Percentiles rank a stretch among this genome's conserved stretches.
These are phyloP conservation scores for Cryptosporidium baileyi DNA, from an alignment of 169 alveolate species.

Conservation along the genomic window DNA sequence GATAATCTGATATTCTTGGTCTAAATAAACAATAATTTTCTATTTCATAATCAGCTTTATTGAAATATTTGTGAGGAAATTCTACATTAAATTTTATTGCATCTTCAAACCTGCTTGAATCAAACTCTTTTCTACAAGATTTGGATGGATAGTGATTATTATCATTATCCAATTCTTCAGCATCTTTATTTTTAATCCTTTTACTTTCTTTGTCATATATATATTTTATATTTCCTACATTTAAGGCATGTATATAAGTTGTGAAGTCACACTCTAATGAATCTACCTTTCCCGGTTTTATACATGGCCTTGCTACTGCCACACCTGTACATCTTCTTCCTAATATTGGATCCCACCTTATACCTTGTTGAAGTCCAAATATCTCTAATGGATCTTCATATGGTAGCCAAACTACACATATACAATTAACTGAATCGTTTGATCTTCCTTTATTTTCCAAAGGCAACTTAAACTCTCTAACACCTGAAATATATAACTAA, in stretches of 20 bases:
- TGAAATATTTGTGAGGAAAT: slow-evolving; percentile 28
- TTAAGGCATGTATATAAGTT: slow-evolving; percentile 54
- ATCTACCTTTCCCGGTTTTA: slow-evolving; percentile 24
- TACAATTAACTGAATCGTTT: slow-evolving; percentile 27
- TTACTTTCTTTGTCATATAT: slow-evolving; percentile 5
- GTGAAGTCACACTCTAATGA: slow-evolving; percentile 62
- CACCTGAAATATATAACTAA: slow-evolving; percentile 54
- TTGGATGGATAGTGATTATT: not conserved
- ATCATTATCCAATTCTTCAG: not conserved
- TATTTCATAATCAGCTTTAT: not conserved
- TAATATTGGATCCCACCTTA: slow-evolving; percentile 64
- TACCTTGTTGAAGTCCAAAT: slow-evolving; percentile 63
- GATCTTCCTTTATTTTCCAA: not conserved
- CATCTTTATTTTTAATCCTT: not conserved
- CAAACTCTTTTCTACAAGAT: not conserved
- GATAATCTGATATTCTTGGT: not conserved
- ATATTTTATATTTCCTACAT: slow-evolving; percentile 30
- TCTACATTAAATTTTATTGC: slow-evolving; percentile 38
- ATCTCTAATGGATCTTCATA: slow-evolving; percentile 62
- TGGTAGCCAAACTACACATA: slow-evolving; percentile 58
- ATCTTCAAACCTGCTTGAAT: not conserved
- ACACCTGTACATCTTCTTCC: slow-evolving; percentile 69
- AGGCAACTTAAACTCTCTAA: slow-evolving; percentile 43
- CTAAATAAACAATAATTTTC: slow-evolving; percentile 2
- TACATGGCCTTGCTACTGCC: slow-evolving; percentile 64